A percentile compares a stretch with the other conserved stretches of the same genome.
Conservation (phyloP, 1,139 yeast species). For the Yamadazyma conglobata region DNA sequence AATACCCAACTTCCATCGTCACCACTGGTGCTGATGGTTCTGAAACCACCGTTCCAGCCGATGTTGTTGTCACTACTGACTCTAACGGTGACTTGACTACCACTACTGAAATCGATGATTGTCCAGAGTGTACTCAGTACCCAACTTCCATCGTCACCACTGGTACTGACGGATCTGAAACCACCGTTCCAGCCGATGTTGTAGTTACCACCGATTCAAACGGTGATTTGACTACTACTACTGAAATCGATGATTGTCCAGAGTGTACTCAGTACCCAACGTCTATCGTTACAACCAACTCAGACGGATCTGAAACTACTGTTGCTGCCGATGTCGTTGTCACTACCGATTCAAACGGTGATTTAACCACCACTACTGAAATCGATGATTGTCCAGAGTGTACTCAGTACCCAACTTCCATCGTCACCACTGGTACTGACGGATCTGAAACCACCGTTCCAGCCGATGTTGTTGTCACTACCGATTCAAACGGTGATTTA, state of each 20-base stretch:
- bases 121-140: slow-evolving; percentile 14
- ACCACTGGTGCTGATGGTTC: slow-evolving; percentile 10
- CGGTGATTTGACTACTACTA: slow-evolving; percentile 12
- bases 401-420: slow-evolving; percentile 10
- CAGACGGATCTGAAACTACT: slow-evolving; percentile 8
- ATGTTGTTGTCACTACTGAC: slow-evolving; percentile 10
- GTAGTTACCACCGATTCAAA: slow-evolving; percentile 10
- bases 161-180: slow-evolving; percentile 11
- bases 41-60: slow-evolving; percentile 6
- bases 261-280: slow-evolving; percentile 12
- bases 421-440: slow-evolving; percentile 6
- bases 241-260: slow-evolving; percentile 8
- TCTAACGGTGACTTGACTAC: slow-evolving; percentile 9
- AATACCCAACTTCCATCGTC: slow-evolving; percentile 9
- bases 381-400: slow-evolving; percentile 12
- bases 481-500: slow-evolving; percentile 9
- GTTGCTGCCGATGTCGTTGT: slow-evolving; percentile 10
- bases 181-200: slow-evolving; percentile 3
- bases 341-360: slow-evolving; percentile 12
- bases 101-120: slow-evolving; percentile 3
- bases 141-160: slow-evolving; percentile 17
- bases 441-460: slow-evolving; percentile 6
- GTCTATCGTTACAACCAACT: slow-evolving; percentile 9
- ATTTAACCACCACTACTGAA: slow-evolving; percentile 7
- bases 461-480: slow-evolving; percentile 8